Evolutionary conservation across 257 asterid genomes (phyloP), one percentile per base, ranked within the genome.

Genomic region (Rehmannia glutinosa): DNA sequence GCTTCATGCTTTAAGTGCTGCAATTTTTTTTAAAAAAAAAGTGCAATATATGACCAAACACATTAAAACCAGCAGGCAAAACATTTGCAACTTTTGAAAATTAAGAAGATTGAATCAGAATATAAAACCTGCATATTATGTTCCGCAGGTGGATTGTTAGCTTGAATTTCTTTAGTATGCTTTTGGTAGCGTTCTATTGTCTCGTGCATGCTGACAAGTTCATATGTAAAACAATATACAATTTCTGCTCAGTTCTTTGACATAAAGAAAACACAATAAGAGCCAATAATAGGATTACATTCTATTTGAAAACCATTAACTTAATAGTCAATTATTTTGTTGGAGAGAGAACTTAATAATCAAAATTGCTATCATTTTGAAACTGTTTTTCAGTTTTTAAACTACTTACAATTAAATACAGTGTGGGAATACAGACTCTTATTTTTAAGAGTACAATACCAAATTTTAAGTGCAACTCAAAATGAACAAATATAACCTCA

Each of bases 1-100:
- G 96, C 75, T 66, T 90, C 97, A 38, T 73, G 85, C 88, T 82
- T 83, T 74, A 93, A 62, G 5, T 85, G 89, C 85, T 79, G 77
- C 77, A 73, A 24, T 52, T 55, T 54, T 54, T 35, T 32, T 32
- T 32, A 32, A 32, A 5, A 28, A 54, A 1, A 11, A 25, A 50
- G 57, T 21, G 15, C 17, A 50, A 50, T 17, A 10, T 20, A n/a
- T n/a, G n/a, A n/a, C n/a, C n/a, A n/a, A n/a, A n/a, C n/a, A n/a
- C n/a, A n/a, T n/a, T n/a, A n/a, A n/a, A n/a, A n/a, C n/a, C n/a
- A n/a, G n/a, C n/a, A n/a, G n/a, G n/a, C n/a, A n/a, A n/a, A n/a
- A n/a, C n/a, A n/a, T n/a, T n/a, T n/a, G 43, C 13, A 38, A 1
- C 6, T 6, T 38, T 6, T 38, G 9, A 23, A 39, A 9, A 27